Evolutionary conservation across 108 stramenopile genomes (phyloP), one percentile per base, ranked within the genome.

Genomic region (Nitzschia palea): DNA sequence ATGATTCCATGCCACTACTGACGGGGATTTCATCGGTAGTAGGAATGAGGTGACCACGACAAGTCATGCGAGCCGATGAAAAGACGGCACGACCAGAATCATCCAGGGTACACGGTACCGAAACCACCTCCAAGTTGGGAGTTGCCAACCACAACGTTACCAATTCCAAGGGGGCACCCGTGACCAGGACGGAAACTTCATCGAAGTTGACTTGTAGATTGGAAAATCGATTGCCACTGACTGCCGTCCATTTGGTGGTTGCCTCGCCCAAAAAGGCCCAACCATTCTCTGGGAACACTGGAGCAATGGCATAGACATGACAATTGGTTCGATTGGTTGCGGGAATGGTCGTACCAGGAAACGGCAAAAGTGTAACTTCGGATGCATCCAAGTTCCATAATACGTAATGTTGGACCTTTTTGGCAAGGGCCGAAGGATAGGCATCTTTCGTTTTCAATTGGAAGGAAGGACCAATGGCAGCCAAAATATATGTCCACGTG

Each of bases 261-360:
- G 44, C 62, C 45, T 62, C 62, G 23, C 62, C 62, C 62, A 62
- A 62, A 44, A 62, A 62, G 27, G 44, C 23, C 43, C 44, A 62
- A 15, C 62, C 62, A 29, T 62, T 62, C 33, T 5, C 35, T 5
- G 9, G 50, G 9, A 62, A 30, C 10, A 12, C 2, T 3, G 62
- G 62, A 10, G 62, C 62, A 30, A 62, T 31, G 26, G 27, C 44
- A 47, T 62, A 62, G 10, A 62, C 44, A 2, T 62, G 62, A 36
- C 12, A 18, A 20, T 62, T 31, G 8, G 44, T 62, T 27, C 44
- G 44, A 31, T 44, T 45, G 26, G 26, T 62, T 45, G 20, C 44
- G 20, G 62, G 62, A 15, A 62, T 30, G 2, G 3, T 9, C 14
- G 44, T 62, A 4, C 44, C 44, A 4, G 42, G 44, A 37, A 37